These are phyloP conservation scores for Clarireedia homoeocarpa DNA, from an alignment of 2,329 filamentous ascomycete genomes.

Conservation along the genomic window DNA sequence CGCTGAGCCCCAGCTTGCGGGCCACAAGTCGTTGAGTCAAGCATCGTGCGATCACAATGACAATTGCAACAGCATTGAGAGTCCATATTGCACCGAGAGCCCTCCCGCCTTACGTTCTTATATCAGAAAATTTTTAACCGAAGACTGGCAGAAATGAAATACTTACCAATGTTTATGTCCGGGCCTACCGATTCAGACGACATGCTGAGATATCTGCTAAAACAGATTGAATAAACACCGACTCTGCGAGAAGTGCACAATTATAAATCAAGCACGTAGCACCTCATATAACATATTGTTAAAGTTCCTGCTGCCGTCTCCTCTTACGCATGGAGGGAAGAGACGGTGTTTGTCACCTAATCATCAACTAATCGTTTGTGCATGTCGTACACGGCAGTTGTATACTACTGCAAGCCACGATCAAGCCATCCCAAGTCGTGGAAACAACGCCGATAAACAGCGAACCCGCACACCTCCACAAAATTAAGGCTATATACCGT, in stretches of 20 bases:
- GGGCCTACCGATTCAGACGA: background rate
- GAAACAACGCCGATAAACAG: too few species aligned
- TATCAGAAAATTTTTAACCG: background rate
- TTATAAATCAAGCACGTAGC: too few species aligned
- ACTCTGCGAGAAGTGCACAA: too few species aligned
- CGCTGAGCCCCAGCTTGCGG: slow-evolving; percentile 13
- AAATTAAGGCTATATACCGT: background rate
- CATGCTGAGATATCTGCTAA: background rate
- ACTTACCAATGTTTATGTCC: slow-evolving; percentile 3
- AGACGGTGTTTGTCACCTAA: too few species aligned
- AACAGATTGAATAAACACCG: background rate
- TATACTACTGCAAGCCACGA: background rate
- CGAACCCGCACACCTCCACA: background rate
- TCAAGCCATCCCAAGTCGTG: too few species aligned
- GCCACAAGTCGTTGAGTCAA: slow-evolving; percentile 10
- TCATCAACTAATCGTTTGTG: too few species aligned
- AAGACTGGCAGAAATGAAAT: background rate
- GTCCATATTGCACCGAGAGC: slow-evolving; percentile 11
- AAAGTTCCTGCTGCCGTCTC: too few species aligned
- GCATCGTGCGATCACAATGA: slow-evolving; percentile 11
- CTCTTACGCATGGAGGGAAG: too few species aligned
- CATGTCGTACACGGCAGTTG: too few species aligned
- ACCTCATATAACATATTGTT: too few species aligned
- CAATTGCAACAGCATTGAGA: slow-evolving; percentile 9
- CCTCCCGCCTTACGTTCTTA: background rate